phyloP scores from a whole-genome alignment of 306 rosid species.

The Dryas alaskensis region DNA sequence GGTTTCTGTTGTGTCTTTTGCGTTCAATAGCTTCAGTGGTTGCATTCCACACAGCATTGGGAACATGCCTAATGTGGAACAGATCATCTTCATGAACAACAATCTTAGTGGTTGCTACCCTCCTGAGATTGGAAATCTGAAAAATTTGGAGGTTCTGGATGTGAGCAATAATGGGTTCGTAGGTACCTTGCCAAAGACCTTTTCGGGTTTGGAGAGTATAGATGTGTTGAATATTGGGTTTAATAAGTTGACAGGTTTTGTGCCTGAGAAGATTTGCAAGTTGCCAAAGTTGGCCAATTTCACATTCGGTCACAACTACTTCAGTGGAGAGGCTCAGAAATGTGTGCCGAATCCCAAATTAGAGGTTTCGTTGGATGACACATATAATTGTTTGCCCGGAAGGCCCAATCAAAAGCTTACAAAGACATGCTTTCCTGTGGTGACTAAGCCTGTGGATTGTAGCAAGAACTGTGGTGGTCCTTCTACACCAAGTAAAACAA shows the following conservation, averaged over 20 bases:
- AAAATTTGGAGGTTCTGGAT: constrained; percentile 37
- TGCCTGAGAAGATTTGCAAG: constrained; percentile 43
- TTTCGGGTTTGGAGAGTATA: constrained; percentile 36
- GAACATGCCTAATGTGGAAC: constrained; percentile 55
- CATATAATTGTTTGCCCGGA: constrained; percentile 46
- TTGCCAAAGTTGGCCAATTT: constrained; percentile 51
- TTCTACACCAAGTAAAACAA: not conserved
- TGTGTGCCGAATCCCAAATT: constrained; percentile 29
- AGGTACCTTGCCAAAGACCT: constrained; percentile 45
- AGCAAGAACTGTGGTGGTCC: constrained; percentile 40
- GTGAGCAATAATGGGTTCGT: constrained; percentile 45
- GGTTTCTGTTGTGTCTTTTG: constrained; percentile 54
- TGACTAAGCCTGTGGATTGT: constrained; percentile 55
- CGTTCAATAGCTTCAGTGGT: constrained; percentile 57
- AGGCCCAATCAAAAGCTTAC: constrained; percentile 46
- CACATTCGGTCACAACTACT: constrained; percentile 54
- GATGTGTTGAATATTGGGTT: constrained; percentile 42
- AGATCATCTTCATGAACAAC: constrained; percentile 53
- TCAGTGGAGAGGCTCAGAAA: constrained; percentile 41
- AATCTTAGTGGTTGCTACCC: constrained; percentile 63
- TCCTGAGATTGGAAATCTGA: constrained; percentile 50
- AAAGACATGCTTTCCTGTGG: constrained; percentile 35
- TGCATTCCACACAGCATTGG: constrained; percentile 65
- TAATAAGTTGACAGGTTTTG: constrained; percentile 53
- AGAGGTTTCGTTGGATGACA: constrained; percentile 25